Evolutionary conservation across 2,329 filamentous ascomycete species (phyloP).

Genomic region (Fusarium haematococcum): DNA sequence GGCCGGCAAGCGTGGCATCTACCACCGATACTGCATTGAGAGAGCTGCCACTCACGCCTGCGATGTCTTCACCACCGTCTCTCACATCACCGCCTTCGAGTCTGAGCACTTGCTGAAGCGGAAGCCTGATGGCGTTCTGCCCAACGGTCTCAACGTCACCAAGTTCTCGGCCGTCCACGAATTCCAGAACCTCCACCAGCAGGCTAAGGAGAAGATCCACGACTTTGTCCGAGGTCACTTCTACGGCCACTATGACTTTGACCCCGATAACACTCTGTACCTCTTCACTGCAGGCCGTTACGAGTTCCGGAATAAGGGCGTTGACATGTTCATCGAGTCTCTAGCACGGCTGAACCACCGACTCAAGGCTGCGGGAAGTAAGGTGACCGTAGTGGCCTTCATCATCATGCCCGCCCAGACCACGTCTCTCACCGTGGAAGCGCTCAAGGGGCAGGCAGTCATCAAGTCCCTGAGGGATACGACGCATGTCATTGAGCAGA

Average conservation of each 20-base stretch:
- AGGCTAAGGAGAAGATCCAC: constrained; percentile 97
- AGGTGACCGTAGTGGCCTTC: constrained; percentile 95
- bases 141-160: constrained; percentile 95
- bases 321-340: constrained; percentile 99
- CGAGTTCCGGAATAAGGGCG: constrained; percentile 98
- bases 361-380: constrained; percentile 85
- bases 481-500: constrained; percentile 90
- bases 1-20: constrained; percentile 97
- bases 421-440: constrained; percentile 92
- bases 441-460: constrained; percentile 95
- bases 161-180: constrained; percentile 99
- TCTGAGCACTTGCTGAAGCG: constrained; percentile 97
- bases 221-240: constrained; percentile 99
- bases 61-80: constrained; percentile 98
- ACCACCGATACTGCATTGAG: constrained; percentile 98
- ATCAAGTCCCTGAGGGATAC: constrained; percentile 97
- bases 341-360: constrained; percentile 94
- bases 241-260: constrained; percentile 97
- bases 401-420: constrained; percentile 99
- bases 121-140: constrained; percentile 95
- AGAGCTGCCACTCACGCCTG: constrained; percentile 90
- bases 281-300: constrained; percentile 98
- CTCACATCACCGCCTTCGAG: constrained; percentile 98
- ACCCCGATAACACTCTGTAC: constrained; percentile 95
- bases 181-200: constrained; percentile 97